Conservation (phyloP, 768 basidiomycete genomes). For the Suillus paluster region DNA sequence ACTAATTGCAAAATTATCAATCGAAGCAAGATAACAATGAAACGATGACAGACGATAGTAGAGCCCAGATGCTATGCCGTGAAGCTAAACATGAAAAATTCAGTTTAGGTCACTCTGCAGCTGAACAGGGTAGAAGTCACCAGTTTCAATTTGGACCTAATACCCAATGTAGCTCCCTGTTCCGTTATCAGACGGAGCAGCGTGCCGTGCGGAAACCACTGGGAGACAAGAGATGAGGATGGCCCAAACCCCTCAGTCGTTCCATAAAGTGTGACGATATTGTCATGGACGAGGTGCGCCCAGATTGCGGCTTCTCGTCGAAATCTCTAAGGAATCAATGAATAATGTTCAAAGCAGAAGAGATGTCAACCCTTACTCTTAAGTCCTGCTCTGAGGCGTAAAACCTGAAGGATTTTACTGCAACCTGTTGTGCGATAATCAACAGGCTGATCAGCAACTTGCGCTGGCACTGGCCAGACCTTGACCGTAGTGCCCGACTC, state of each 20-base stretch:
- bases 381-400: neutral
- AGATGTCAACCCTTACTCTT: neutral
- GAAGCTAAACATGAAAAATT: slow-evolving; percentile 13
- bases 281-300: slow-evolving; percentile 21
- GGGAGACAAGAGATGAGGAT: neutral
- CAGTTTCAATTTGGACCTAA: neutral
- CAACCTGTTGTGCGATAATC: neutral
- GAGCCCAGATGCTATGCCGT: slow-evolving; percentile 20
- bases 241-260: slow-evolving; percentile 12
- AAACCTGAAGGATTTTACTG: neutral
- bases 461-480: neutral
- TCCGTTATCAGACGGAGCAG: neutral
- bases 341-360: neutral
- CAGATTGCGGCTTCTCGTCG: slow-evolving; percentile 24
- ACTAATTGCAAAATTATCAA: slow-evolving; percentile 10
- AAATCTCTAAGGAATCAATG: slow-evolving; percentile 11
- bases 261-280: slow-evolving; percentile 24
- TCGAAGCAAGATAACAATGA: too few relatives aligned
- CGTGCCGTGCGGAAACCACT: slow-evolving; percentile 5
- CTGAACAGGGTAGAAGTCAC: neutral
- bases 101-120: neutral
- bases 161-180: neutral
- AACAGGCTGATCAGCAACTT: neutral
- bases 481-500: neutral
- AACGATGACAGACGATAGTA: slow-evolving; percentile 10